Conservation (phyloP, 169 alveolate genomes). For the Cryptosporidium baileyi region DNA sequence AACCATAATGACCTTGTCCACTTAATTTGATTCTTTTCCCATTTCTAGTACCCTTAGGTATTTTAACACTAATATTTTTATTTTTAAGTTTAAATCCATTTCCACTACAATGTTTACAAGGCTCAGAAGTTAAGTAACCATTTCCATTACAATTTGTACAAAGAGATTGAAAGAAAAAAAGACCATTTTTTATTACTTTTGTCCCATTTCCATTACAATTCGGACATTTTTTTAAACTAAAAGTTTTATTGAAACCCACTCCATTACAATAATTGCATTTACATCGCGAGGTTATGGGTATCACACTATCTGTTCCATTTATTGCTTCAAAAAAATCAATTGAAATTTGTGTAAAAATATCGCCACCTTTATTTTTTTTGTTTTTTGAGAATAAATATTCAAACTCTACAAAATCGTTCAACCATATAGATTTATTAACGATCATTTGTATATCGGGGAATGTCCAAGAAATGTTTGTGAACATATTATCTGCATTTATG, state of each 20-base stretch:
- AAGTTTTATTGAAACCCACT: constrained; percentile 80
- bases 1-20: constrained; percentile 81
- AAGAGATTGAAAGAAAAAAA: not conserved
- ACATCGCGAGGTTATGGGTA: constrained; percentile 20
- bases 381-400: no score
- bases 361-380: constrained; percentile 27
- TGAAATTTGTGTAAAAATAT: constrained; percentile 79
- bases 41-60: constrained; percentile 84
- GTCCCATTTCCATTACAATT: constrained; percentile 84
- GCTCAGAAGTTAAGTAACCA: constrained; percentile 78
- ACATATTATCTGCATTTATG: constrained; percentile 38
- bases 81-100: constrained; percentile 81
- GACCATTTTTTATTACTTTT: not conserved
- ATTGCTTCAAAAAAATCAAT: constrained; percentile 86
- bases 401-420: not conserved
- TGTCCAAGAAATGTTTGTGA: constrained; percentile 80
- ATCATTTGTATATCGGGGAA: constrained; percentile 86
- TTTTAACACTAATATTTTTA: constrained; percentile 77
- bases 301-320: constrained; percentile 81
- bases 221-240: constrained; percentile 78
- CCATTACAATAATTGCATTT: constrained; percentile 85
- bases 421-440: constrained; percentile 53
- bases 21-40: constrained; percentile 87
- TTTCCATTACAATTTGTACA: constrained; percentile 70
- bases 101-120: constrained; percentile 87